Conservation (phyloP, 257 asterid genomes). For the Ballota nigra region DNA sequence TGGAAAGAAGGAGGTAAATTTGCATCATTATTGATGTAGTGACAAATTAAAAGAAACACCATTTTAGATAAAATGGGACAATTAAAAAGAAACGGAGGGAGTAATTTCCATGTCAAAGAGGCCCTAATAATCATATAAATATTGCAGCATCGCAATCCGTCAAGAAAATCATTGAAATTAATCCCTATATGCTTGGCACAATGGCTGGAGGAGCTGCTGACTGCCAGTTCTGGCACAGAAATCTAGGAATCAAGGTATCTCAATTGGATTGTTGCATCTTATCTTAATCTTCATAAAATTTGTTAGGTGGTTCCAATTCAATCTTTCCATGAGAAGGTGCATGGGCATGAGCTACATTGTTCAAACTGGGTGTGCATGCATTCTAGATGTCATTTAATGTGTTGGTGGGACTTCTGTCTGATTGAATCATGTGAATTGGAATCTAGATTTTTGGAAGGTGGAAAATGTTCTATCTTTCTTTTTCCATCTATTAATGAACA, state of each 20-base stretch:
- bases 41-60: no score
- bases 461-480: background rate
- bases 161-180: conserved; percentile 86
- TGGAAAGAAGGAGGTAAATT: no score
- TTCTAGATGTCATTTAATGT: background rate
- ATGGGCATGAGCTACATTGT: background rate
- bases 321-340: background rate
- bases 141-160: conserved; percentile 82
- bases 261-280: background rate
- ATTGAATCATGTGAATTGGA: background rate
- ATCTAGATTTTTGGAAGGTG: background rate
- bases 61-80: no score
- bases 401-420: background rate
- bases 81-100: no score
- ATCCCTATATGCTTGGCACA: conserved; percentile 92
- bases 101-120: background rate
- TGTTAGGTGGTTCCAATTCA: background rate
- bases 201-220: conserved; percentile 99
- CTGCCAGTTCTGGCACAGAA: conserved; percentile 94
- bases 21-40: no score
- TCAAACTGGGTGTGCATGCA: background rate
- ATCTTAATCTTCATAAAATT: background rate
- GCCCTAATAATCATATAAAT: background rate
- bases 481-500: background rate
- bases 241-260: conserved; percentile 74